Base-by-base conservation (phyloP, 1,284 basidiomycete species). In the Rhodotorula sp. region DNA sequence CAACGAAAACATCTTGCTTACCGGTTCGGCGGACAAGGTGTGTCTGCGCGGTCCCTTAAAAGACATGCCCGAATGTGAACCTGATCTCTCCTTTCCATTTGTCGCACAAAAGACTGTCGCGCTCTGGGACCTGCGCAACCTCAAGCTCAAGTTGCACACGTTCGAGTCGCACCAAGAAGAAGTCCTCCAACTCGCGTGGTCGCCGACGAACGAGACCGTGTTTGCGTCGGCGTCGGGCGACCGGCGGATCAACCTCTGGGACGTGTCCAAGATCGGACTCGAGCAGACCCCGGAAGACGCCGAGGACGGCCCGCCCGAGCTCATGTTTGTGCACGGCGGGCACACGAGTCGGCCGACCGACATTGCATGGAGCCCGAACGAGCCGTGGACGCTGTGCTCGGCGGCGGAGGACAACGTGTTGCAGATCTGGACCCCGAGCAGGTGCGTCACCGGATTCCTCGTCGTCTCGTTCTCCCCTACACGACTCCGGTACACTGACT, bases 231-330 rank as follows among this genome's bases (percentile, higher is more conserved):
- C 93, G 0, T 91, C 91, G 0, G 90, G 92, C 64, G 95, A 99
- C 80, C 86, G 96, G 46, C 86, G 96, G 29, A 87, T 99, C 72
- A 95, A 96, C 77, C 84, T 99, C 62, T 99, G 96, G 96, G 95
- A 99, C 82, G 82, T 98, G 63, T 86, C 88, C 51, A 87, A 90
- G 75, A 97, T 99, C 74, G 95, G 95, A 2, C 87, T 90, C 62
- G 96, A 99, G 81, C 95, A 99, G 81, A 93, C 92, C 1, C 95
- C 95, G 4, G 95, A 99, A 77, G 95, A 99, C 79, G 91, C 93
- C 63, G 96, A 99, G 81, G 95, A 99, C 79, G 95, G 96, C 12
- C 75, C 96, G 6, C 95, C 95, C 6, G 94, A 97, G 81, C 83
- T 96, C 69, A 82, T 96, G 74, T 97, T 97, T 80, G 86, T 95